These are phyloP conservation scores for Tripidium arundinaceum DNA, from an alignment of 202 grass and related monocot species.

Conservation along the genomic window DNA sequence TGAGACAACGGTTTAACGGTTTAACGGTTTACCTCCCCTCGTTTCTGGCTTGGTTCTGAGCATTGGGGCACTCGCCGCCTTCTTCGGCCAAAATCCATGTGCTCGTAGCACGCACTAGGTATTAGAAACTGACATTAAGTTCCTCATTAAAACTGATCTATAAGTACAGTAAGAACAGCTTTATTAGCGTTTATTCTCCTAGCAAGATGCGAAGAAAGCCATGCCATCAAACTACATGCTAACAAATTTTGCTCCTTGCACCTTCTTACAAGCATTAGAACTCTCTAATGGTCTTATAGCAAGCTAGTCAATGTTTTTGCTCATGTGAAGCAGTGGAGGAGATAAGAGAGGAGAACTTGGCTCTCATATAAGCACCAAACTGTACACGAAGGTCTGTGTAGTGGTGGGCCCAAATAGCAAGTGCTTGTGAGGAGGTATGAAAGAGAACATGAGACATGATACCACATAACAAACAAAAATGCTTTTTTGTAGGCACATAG, in stretches of 20 bases:
- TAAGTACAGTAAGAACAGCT: too few species aligned
- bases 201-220: too few species aligned
- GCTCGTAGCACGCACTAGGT: too few species aligned
- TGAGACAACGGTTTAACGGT: background rate
- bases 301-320: background rate
- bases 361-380: background rate
- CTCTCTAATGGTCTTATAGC: background rate
- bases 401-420: background rate
- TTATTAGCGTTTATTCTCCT: too few species aligned
- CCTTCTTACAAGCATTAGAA: too few species aligned
- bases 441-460: background rate
- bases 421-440: background rate
- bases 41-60: background rate
- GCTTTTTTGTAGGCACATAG: background rate
- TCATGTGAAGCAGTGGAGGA: background rate
- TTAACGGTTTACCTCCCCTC: background rate
- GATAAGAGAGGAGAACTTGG: background rate
- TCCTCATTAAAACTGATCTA: too few species aligned
- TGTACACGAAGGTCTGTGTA: background rate
- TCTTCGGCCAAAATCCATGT: background rate
- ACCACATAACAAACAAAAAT: background rate
- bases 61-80: background rate
- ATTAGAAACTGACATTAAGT: background rate
- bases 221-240: too few species aligned
- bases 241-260: too few species aligned